A percentile compares a stretch with the other conserved stretches of the same genome.
Conservation (phyloP, 2,329 filamentous ascomycete species). For the Pestalotiopsis sp. region DNA sequence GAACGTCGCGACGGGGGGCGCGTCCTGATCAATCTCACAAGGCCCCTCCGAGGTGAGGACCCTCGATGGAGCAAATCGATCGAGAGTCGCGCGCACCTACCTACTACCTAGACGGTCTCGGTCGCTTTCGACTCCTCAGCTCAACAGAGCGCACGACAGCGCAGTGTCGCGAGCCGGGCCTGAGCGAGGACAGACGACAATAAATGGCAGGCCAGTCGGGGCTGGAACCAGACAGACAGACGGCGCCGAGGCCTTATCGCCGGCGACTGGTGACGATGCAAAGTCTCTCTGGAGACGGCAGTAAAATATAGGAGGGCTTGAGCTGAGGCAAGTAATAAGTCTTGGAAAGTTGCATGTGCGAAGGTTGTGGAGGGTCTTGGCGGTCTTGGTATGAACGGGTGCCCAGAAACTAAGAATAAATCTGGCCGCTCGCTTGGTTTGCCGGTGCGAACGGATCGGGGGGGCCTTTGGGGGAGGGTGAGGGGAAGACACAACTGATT, state of each 20-base stretch:
- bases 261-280: constrained; percentile 6
- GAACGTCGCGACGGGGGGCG: background rate
- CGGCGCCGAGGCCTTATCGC: background rate
- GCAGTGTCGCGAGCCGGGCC: background rate
- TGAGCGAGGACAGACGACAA: background rate
- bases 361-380: constrained; percentile 14
- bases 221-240: background rate
- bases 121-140: background rate
- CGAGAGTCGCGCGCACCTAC: background rate
- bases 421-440: constrained; percentile 9
- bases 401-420: constrained; percentile 13
- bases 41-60: background rate
- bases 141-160: background rate
- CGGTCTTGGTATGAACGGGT: constrained; percentile 13
- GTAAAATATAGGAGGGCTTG: background rate
- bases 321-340: constrained; percentile 5
- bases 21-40: background rate
- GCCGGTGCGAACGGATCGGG: background rate
- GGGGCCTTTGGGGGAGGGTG: background rate
- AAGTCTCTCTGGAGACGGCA: background rate
- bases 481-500: constrained; percentile 1
- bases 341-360: constrained; percentile 14
- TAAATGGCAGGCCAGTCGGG: background rate
- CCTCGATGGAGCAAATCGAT: background rate
- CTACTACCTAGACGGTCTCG: background rate